Percentiles rank a stretch among this genome's conserved stretches.
Conservation (phyloP, 306 rosid species). For the Citrullus colocynthis region DNA sequence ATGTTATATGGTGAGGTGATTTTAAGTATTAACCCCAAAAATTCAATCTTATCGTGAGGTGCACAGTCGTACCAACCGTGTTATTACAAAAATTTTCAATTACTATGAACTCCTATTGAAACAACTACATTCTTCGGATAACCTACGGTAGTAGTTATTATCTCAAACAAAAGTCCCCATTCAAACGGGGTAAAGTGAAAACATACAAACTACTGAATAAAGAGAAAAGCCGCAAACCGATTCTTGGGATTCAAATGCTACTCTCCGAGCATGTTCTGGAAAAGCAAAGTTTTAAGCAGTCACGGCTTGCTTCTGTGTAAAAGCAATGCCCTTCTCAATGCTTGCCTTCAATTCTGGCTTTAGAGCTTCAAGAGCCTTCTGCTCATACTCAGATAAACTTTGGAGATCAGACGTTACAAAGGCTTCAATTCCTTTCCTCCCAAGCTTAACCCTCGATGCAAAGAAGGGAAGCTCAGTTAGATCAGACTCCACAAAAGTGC, state of each 20-base stretch:
- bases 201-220: background rate
- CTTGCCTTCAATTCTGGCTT: slow-evolving; percentile 87
- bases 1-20: no score
- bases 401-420: slow-evolving; percentile 68
- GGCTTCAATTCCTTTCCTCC: slow-evolving; percentile 85
- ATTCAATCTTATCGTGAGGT: background rate
- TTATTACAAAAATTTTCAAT: slow-evolving; percentile 35
- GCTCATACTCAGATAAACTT: slow-evolving; percentile 80
- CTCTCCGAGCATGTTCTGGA: background rate
- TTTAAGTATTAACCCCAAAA: background rate
- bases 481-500: slow-evolving; percentile 68
- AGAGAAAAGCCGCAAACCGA: background rate
- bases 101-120: background rate
- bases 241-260: background rate
- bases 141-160: slow-evolving; percentile 21
- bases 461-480: slow-evolving; percentile 87
- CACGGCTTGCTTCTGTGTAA: slow-evolving; percentile 65
- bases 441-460: slow-evolving; percentile 89
- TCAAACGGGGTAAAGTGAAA: background rate
- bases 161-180: background rate
- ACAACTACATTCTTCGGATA: slow-evolving; percentile 14
- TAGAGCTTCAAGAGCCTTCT: slow-evolving; percentile 81
- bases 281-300: slow-evolving; percentile 24
- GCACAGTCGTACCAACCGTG: slow-evolving; percentile 8
- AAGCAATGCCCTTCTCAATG: slow-evolving; percentile 87